Base-by-base conservation (phyloP, 768 basidiomycete genomes). In the Podaxis sp. region DNA sequence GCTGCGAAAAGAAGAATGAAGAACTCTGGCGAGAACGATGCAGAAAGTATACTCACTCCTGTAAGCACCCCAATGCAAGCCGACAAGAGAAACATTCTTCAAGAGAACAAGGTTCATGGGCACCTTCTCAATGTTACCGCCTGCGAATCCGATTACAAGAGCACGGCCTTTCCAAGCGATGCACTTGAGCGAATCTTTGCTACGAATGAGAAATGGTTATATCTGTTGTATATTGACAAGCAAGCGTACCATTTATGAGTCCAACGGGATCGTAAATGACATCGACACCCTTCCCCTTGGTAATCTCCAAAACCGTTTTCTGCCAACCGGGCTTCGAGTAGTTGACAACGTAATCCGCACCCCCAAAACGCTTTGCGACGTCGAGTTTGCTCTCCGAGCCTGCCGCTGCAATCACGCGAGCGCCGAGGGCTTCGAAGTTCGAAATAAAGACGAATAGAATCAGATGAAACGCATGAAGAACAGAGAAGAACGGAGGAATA, bases 121-220 rank as follows among this genome's bases (percentile, higher is more conserved):
- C 54, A 90, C 89, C 80, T 93, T 92, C 73, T 95, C 93, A 59
- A 96, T 93, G 12, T 80, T 74, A 3, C 93, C 93, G 6, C 83
- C 91, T 3, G 91, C 93, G 73, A 96, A 98, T 5, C 96, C 97
- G 56, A 99, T 88, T n/a, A 98, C 91, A 11, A 99, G 69, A 1
- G 91, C 88, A 13, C 96, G 85, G 0, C 96, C 94, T 72, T 96
- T 95, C 88, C 96, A 98, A 0, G 90, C 91, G 61, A 95, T 92
- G 72, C 94, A 96, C 72, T 96, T 98, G 61, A 98, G 71, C 52
- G 83, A 89, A 72, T 93, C 94, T 92, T 50, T 12, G 19, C 22
- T 54, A 37, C 17, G 29, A 46, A 59, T 54, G 7, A 61, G 40
- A 11, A 57, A 24, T 56, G 22, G 2, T 11, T 49, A 33, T 9